Percentiles rank a stretch among this genome's conserved stretches.
phyloP scores from a whole-genome alignment of 1,139 yeast genomes.

The Protomyces pachydermus region DNA sequence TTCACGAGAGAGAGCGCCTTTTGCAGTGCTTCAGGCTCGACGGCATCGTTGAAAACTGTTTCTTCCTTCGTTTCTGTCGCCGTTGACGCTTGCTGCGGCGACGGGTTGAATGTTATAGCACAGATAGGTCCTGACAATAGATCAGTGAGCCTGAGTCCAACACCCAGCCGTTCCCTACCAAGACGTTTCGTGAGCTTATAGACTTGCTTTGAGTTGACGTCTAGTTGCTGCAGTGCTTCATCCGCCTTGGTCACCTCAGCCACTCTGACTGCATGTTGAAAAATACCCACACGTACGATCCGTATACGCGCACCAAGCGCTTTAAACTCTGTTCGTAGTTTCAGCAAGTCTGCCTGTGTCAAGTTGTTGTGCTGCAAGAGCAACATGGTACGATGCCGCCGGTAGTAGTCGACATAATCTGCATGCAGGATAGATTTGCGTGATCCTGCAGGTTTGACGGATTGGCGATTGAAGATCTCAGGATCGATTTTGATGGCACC shows the following conservation, averaged over 20 bases:
- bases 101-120: slow-evolving; percentile 7
- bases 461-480: neutral
- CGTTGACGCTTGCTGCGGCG: neutral
- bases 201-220: slow-evolving; percentile 6
- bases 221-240: neutral
- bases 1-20: neutral
- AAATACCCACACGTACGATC: slow-evolving; percentile 13
- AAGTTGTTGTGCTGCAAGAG: slow-evolving; percentile 24
- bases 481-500: slow-evolving; percentile 19
- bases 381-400: slow-evolving; percentile 8
- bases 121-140: slow-evolving; percentile 19
- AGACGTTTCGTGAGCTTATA: slow-evolving; percentile 1
- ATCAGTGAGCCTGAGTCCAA: slow-evolving; percentile 4
- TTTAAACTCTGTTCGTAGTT: slow-evolving; percentile 14
- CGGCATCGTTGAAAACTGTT: neutral
- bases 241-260: neutral
- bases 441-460: slow-evolving; percentile 17
- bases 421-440: slow-evolving; percentile 19
- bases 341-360: slow-evolving; percentile 17
- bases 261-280: slow-evolving; percentile 20
- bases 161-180: neutral
- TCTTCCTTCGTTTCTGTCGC: neutral
- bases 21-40: slow-evolving; percentile 1
- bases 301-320: slow-evolving; percentile 5
- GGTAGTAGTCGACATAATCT: slow-evolving; percentile 16